Percentiles rank a stretch among this genome's conserved stretches.
These are phyloP conservation scores for Fusarium pseudoanthophilum DNA, from an alignment of 2,329 filamentous ascomycete species.

Conservation along the genomic window DNA sequence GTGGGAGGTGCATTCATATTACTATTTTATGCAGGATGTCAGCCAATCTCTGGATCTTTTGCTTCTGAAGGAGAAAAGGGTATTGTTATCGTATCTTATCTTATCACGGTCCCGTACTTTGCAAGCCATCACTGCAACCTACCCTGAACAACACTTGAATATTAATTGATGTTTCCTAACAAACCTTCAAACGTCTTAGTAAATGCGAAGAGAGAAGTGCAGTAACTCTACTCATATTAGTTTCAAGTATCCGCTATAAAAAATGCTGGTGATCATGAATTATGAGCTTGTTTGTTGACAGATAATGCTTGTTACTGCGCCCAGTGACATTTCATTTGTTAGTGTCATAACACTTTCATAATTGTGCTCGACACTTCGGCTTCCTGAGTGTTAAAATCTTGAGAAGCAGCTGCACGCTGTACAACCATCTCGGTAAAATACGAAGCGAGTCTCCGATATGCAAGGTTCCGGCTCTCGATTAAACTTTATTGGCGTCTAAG, in stretches of 20 bases:
- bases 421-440: rapidly evolving
- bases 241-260: rapidly evolving
- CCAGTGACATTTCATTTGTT: rapidly evolving
- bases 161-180: no score
- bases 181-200: rapidly evolving
- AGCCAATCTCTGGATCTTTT: neutral
- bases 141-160: neutral
- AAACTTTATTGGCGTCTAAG: no score
- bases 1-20: no score
- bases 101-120: neutral
- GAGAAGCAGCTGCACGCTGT: rapidly evolving
- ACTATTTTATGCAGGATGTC: no score
- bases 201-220: neutral
- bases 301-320: neutral
- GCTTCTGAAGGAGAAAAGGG: no score
- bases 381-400: no score
- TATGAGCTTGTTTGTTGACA: neutral
- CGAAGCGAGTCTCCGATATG: rapidly evolving
- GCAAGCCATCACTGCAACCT: neutral
- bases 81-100: neutral
- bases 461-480: no score
- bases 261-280: no score
- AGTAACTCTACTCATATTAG: rapidly evolving
- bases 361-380: no score
- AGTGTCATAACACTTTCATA: neutral